Conservation (phyloP, 495 filamentous ascomycete species). For the Tuber indicum region DNA sequence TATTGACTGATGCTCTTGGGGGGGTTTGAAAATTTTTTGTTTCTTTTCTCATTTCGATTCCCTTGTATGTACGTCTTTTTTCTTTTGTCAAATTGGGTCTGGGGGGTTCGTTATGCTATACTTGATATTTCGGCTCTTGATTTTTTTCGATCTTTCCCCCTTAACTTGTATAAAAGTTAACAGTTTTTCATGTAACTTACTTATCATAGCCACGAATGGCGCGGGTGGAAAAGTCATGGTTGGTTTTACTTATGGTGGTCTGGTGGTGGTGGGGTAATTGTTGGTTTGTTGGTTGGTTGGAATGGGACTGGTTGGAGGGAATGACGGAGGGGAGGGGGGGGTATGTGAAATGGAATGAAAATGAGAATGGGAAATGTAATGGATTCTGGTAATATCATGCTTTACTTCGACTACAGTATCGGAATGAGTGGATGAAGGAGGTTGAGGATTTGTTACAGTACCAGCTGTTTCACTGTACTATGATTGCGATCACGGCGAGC, state of each 20-base stretch:
- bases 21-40: neutral
- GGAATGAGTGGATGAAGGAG: neutral
- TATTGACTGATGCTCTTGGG: neutral
- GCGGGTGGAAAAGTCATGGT: neutral
- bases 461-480: neutral
- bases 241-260: neutral
- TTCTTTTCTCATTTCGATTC: neutral
- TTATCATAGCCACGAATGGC: neutral
- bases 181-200: neutral
- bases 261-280: neutral
- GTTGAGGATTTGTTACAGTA: neutral
- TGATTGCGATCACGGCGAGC: neutral
- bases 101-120: neutral
- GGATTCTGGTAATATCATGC: neutral
- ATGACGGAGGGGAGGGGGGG: neutral
- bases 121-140: neutral
- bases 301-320: neutral
- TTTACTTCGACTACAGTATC: neutral
- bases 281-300: constrained; percentile 5
- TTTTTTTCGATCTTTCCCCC: neutral
- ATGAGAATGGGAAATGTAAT: neutral
- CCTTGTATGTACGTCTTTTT: neutral
- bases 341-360: neutral
- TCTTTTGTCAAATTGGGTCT: neutral
- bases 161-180: neutral